A percentile compares a stretch with the other conserved stretches of the same genome.
Evolutionary conservation across 331 rosid genomes (phyloP).

Genomic region (Pyrus hybrid): DNA sequence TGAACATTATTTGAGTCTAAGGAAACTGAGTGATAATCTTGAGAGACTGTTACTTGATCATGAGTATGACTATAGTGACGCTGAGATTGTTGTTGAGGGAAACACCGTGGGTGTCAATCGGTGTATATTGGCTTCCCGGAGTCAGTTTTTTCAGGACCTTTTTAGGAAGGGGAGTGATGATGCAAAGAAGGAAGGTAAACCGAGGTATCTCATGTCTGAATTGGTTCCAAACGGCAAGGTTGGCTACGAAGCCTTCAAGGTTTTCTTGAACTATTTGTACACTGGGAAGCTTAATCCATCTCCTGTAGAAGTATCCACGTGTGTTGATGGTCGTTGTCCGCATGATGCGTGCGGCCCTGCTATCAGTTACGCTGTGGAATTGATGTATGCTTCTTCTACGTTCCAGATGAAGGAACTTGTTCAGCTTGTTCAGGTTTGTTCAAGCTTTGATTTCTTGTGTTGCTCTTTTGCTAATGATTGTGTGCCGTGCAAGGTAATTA

Average conservation of each 20-base stretch:
- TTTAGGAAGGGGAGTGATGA: constrained; percentile 45
- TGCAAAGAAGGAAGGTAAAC: constrained; percentile 48
- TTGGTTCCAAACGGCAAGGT: constrained; percentile 56
- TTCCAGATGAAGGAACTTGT: constrained; percentile 87
- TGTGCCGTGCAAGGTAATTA: too few species aligned
- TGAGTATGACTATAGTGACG: constrained; percentile 64
- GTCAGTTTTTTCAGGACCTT: constrained; percentile 67
- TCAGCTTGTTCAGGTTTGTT: constrained; percentile 60
- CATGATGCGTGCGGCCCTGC: constrained; percentile 91
- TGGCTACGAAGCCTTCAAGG: constrained; percentile 65
- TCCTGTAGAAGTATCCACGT: constrained; percentile 62
- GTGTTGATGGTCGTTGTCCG: constrained; percentile 62
- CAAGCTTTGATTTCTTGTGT: constrained; percentile 13
- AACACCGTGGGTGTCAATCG: constrained; percentile 59
- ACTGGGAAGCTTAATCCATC: constrained; percentile 72
- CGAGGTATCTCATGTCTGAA: constrained; percentile 55
- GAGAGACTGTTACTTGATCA: constrained; percentile 56
- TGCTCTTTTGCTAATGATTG: not conserved
- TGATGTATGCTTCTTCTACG: constrained; percentile 76
- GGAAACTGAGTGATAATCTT: constrained; percentile 65
- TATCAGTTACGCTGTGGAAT: constrained; percentile 67
- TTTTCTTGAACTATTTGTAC: constrained; percentile 71
- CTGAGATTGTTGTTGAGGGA: constrained; percentile 67
- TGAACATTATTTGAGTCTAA: constrained; percentile 50
- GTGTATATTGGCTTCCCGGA: constrained; percentile 69